Base-by-base conservation (phyloP, 306 rosid genomes). In the Purshia tridentata region DNA sequence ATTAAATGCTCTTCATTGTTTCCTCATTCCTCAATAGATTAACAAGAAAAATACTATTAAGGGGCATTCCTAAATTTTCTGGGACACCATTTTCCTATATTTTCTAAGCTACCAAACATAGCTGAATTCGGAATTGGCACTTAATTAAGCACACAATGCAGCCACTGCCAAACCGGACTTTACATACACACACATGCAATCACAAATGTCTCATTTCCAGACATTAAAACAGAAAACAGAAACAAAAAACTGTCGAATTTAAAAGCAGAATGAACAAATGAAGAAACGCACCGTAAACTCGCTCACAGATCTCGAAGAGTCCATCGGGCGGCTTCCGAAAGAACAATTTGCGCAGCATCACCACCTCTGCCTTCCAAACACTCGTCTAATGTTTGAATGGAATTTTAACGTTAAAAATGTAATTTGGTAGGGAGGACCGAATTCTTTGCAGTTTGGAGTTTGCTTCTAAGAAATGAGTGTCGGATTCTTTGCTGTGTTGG, bases 301-400 rank as follows among this genome's bases (percentile, higher is more conserved):
- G 72, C 66, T 91, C 98, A 49, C 87, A 86, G 80, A 91, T 86
- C 92, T 93, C 98, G 78, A 93, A 87, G 15, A 93, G 84, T 9
- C 97, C 98, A 65, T 93, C 98, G 11, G 97, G 97, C 0, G 98
- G 97, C 67, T 91, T 93, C 48, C 98, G 87, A 60, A 82, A 93
- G 87, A 91, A 93, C 88, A 91, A 84, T 83, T 84, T 91, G 54
- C 98, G 97, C 52, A 91, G 78, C 88, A 89, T 68, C 56, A 96
- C 90, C 91, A 85, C 82, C 47, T 85, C 86, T 40, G 74, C 47
- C 10, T 45, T 6, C 55, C 51, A 63, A 47, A 35, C 46, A 63
- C 63, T 48, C 59, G 18, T 42, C 70, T 0, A 42, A 70, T 13
- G 42, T 13, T 19, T 2, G 5, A n/a, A n/a, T 50, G 35, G 22